Conservation (phyloP, 108 stramenopile genomes). For the Skeletonema potamos region DNA sequence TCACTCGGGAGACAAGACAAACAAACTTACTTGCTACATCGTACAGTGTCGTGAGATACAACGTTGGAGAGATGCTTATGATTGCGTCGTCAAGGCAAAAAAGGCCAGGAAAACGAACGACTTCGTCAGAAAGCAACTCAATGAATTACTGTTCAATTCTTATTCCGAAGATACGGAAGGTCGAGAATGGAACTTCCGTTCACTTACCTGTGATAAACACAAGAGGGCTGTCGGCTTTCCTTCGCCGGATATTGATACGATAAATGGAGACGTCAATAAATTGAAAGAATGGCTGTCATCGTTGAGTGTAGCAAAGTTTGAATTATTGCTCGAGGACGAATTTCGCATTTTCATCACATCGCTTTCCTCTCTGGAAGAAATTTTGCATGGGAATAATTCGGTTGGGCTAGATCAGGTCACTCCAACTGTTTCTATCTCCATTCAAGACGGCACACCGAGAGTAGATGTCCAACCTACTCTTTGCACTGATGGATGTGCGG, state of each 20-base stretch:
- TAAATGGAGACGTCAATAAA: neutral
- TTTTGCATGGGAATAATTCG: slow-evolving; percentile 4
- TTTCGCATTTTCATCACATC: slow-evolving; percentile 16
- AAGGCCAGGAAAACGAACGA: slow-evolving; percentile 24
- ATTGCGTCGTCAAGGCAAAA: slow-evolving; percentile 1
- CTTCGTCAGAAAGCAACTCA: slow-evolving; percentile 6
- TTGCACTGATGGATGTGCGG: neutral
- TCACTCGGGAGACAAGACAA: neutral
- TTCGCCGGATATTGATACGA: neutral
- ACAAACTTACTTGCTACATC: slow-evolving; percentile 10
- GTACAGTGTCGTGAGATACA: slow-evolving; percentile 22
- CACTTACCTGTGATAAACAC: slow-evolving; percentile 21
- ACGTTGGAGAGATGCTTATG: slow-evolving; percentile 30
- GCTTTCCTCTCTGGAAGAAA: slow-evolving; percentile 16
- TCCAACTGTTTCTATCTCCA: slow-evolving; percentile 1
- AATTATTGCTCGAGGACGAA: slow-evolving; percentile 11
- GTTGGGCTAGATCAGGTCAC: neutral
- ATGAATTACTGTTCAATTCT: slow-evolving; percentile 11
- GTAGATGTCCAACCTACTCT: neutral
- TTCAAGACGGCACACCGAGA: neutral
- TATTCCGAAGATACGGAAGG: neutral
- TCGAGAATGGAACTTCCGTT: slow-evolving; percentile 16
- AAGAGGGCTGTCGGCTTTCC: slow-evolving; percentile 13
- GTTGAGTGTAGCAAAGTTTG: slow-evolving; percentile 12
- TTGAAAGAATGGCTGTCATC: slow-evolving; percentile 15